Conservation (phyloP, 108 stramenopile species). For the Cylindrotheca fusiformis region DNA sequence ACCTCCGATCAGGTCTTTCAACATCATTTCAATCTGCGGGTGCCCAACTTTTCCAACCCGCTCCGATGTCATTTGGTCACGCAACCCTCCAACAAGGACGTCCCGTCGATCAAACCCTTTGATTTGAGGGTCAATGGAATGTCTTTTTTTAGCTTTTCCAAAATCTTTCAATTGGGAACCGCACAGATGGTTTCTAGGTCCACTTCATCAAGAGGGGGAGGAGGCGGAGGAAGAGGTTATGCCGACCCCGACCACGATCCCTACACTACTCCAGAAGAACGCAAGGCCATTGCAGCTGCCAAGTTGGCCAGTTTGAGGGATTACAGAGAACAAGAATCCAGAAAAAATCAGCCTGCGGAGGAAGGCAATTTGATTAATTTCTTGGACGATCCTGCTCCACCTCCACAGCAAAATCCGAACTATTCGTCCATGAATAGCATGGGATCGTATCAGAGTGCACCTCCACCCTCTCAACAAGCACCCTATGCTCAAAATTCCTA, state of each 20-base stretch:
- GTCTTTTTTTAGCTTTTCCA: slow-evolving; percentile 44
- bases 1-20: slow-evolving; percentile 54
- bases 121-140: slow-evolving; percentile 53
- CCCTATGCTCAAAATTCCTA: slow-evolving; percentile 21
- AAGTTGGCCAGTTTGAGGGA: slow-evolving; percentile 49
- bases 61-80: slow-evolving; percentile 47
- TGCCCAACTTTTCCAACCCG: slow-evolving; percentile 21
- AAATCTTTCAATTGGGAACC: slow-evolving; percentile 56
- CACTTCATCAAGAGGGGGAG: slow-evolving; percentile 2
- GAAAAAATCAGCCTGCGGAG: not conserved
- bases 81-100: slow-evolving; percentile 34
- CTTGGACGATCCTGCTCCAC: slow-evolving; percentile 39
- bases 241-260: slow-evolving; percentile 24
- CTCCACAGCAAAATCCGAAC: not conserved
- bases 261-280: slow-evolving; percentile 38
- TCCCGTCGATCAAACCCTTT: slow-evolving; percentile 42
- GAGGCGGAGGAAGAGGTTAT: slow-evolving; percentile 6
- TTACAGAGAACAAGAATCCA: slow-evolving; percentile 6
- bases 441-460: not conserved
- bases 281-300: slow-evolving; percentile 43
- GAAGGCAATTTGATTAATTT: slow-evolving; percentile 31
- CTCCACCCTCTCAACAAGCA: slow-evolving; percentile 4
- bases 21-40: slow-evolving; percentile 37
- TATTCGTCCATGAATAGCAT: not conserved
- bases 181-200: slow-evolving; percentile 37